phyloP scores from a whole-genome alignment of 345 rosid genomes.

The Populus alba region DNA sequence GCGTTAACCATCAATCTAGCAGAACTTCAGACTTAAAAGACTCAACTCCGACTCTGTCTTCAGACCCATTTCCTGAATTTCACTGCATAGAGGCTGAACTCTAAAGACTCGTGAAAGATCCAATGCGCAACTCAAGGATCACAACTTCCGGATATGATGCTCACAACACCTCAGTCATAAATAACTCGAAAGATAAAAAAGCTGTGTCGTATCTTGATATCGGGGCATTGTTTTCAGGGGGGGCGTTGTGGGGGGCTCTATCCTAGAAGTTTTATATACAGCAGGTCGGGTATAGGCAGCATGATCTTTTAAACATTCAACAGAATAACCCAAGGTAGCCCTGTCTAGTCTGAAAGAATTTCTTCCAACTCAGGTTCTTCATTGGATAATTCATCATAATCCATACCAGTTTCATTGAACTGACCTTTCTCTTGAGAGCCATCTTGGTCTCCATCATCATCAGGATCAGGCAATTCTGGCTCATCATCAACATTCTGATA shows the following conservation, averaged over 20 bases:
- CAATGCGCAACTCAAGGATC: neutral
- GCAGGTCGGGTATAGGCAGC: neutral
- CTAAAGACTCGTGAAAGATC: neutral
- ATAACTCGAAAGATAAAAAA: neutral
- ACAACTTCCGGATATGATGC: neutral
- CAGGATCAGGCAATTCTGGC: conserved; percentile 59
- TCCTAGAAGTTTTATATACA: neutral
- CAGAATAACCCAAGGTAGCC: neutral
- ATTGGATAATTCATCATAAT: conserved; percentile 48
- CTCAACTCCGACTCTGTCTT: neutral
- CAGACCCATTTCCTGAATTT: neutral
- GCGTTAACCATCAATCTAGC: neutral
- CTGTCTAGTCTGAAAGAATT: conserved; percentile 68
- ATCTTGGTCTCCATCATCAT: conserved; percentile 53
- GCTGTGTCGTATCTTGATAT: neutral
- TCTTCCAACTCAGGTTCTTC: conserved; percentile 86
- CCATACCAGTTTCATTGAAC: conserved; percentile 48
- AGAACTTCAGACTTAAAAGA: neutral
- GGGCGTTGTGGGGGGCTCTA: neutral
- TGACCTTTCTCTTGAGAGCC: conserved; percentile 34
- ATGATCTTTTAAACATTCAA: neutral
- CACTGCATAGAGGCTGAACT: neutral
- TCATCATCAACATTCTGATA: conserved; percentile 51
- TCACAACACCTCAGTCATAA: neutral
- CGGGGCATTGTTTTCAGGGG: neutral